A percentile compares a stretch with the other conserved stretches of the same genome.
These are phyloP conservation scores for Trichoderma asperellum DNA, from an alignment of 2,329 filamentous ascomycete genomes.

Conservation along the genomic window DNA sequence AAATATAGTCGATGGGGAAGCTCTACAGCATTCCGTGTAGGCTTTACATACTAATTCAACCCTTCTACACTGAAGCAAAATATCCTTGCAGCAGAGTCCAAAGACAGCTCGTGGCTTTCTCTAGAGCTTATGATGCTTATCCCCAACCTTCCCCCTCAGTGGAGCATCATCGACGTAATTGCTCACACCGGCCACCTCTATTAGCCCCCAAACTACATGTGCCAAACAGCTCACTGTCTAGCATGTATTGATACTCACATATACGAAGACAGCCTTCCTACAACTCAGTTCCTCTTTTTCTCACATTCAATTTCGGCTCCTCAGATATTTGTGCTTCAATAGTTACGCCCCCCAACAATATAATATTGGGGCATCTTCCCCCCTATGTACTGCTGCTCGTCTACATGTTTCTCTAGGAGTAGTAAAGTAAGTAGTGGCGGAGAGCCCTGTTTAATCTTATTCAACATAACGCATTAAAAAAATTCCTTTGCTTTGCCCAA, in stretches of 20 bases:
- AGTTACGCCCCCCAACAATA: conserved; percentile 1
- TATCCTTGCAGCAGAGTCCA: background rate
- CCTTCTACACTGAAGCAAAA: background rate
- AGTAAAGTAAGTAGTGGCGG: conserved; percentile 30
- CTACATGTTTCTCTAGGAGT: conserved; percentile 29
- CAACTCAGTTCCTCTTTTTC: background rate
- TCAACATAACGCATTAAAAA: conserved; percentile 29
- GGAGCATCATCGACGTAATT: conserved; percentile 22
- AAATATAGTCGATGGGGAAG: too few species aligned
- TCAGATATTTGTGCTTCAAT: background rate
- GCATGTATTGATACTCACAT: background rate
- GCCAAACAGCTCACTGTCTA: too few species aligned
- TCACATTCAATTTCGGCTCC: background rate
- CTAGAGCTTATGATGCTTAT: background rate
- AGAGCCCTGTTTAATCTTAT: conserved; percentile 34
- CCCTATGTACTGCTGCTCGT: conserved; percentile 28
- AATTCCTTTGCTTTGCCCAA: conserved; percentile 29
- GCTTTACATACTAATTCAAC: too few species aligned
- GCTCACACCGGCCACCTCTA: conserved; percentile 5
- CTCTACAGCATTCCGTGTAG: too few species aligned
- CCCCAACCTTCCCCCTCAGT: background rate
- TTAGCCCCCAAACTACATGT: background rate
- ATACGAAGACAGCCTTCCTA: background rate
- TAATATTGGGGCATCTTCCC: conserved; percentile 26
- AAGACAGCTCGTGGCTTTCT: background rate